These are phyloP conservation scores for Citrus medica DNA, from an alignment of 345 rosid species.

Conservation along the genomic window DNA sequence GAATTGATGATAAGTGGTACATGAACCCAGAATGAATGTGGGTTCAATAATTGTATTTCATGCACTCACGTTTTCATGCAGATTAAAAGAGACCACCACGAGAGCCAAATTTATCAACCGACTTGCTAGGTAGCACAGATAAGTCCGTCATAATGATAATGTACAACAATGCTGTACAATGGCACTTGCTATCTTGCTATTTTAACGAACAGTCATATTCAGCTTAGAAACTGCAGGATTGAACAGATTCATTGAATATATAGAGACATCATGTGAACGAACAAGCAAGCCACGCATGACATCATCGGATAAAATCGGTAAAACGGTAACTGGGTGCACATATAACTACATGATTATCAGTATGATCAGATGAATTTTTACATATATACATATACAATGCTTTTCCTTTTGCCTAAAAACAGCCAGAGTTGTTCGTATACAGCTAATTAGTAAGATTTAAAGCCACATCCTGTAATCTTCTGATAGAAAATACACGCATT, in stretches of 20 bases:
- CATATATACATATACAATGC: constrained; percentile 36
- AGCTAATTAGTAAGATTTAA: constrained; percentile 26
- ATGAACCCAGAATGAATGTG: neutral
- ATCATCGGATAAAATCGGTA: neutral
- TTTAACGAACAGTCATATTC: neutral
- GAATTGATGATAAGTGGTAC: neutral
- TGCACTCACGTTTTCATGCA: neutral
- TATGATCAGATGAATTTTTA: constrained; percentile 20
- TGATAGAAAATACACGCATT: constrained; percentile 11
- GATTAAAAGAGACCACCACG: neutral
- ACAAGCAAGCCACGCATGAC: constrained; percentile 10
- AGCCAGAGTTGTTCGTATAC: constrained; percentile 21
- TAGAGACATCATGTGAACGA: neutral
- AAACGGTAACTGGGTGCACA: neutral
- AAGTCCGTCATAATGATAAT: neutral
- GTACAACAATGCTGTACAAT: neutral
- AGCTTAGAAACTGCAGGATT: neutral
- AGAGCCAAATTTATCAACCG: neutral
- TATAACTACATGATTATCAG: constrained; percentile 12
- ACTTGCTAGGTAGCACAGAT: neutral
- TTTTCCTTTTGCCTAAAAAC: constrained; percentile 28
- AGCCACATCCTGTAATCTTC: constrained; percentile 20
- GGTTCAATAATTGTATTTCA: neutral
- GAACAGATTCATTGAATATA: neutral
- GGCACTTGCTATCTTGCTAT: neutral